Evolutionary conservation across 768 basidiomycete species (phyloP).

Genomic region (Agrocybe praecox): DNA sequence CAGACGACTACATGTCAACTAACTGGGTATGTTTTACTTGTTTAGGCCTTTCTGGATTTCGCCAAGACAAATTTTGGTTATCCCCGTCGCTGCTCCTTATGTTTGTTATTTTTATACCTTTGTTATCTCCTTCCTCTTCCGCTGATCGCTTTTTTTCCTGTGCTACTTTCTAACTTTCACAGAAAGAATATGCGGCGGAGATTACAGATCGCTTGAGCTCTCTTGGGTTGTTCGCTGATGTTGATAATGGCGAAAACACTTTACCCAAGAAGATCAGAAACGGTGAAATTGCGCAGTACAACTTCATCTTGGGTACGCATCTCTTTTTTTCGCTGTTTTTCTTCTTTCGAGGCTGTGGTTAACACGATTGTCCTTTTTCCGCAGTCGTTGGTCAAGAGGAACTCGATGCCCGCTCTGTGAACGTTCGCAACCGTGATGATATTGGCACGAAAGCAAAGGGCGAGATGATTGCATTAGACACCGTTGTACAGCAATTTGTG

Average conservation of each 20-base stretch:
- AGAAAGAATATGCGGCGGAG: constrained; percentile 91
- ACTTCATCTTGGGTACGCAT: constrained; percentile 89
- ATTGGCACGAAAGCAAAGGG: constrained; percentile 82
- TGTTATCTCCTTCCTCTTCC: not conserved
- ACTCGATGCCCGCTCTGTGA: constrained; percentile 83
- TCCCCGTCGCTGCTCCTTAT: constrained; percentile 89
- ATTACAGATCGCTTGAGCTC: constrained; percentile 68
- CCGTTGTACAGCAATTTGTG: constrained; percentile 68
- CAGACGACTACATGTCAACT: not conserved
- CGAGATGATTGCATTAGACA: constrained; percentile 74
- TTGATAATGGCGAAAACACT: constrained; percentile 90
- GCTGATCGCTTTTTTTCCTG: not conserved
- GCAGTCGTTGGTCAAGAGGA: constrained; percentile 96
- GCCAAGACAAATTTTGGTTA: constrained; percentile 93
- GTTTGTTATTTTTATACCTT: constrained; percentile 48
- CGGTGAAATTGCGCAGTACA: constrained; percentile 96
- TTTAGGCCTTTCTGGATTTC: constrained; percentile 97
- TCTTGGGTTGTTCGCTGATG: constrained; percentile 84
- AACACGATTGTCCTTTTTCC: constrained; percentile 5
- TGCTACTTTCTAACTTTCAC: constrained; percentile 15
- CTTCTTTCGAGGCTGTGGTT: constrained; percentile 1
- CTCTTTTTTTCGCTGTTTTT: not conserved
- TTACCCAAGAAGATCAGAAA: constrained; percentile 97
- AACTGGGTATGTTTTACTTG: constrained; percentile 4
- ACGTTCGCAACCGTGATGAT: constrained; percentile 95